Percentiles rank a stretch among this genome's conserved stretches.
These are phyloP conservation scores for Saccharomycodes ludwigii DNA, from an alignment of 805 yeast genomes.

Conservation along the genomic window DNA sequence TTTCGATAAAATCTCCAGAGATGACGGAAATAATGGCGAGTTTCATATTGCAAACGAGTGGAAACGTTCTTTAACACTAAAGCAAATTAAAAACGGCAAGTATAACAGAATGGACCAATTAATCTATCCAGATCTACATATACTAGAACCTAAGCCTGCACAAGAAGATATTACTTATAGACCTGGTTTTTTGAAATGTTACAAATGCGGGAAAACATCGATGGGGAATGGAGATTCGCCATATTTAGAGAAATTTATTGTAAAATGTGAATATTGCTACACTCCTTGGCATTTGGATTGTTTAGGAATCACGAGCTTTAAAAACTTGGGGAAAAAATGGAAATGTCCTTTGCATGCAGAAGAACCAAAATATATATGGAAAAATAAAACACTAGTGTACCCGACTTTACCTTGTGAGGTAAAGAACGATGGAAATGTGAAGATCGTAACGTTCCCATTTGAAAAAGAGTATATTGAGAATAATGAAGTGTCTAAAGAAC, in stretches of 20 bases:
- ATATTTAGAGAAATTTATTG: constrained; percentile 36
- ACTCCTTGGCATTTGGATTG: constrained; percentile 87
- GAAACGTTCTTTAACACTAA: no score
- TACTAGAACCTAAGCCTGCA: no score
- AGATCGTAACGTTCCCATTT: constrained; percentile 30
- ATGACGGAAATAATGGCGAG: no score
- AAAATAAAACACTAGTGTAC: constrained; percentile 40
- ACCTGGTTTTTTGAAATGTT: constrained; percentile 67
- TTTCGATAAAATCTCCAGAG: no score
- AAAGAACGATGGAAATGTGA: constrained; percentile 45
- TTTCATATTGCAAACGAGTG: no score
- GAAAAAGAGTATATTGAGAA: constrained; percentile 13
- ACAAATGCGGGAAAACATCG: constrained; percentile 64
- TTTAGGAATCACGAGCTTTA: constrained; percentile 61
- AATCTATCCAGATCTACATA: no score
- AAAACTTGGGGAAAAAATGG: constrained; percentile 74
- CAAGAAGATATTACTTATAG: no score
- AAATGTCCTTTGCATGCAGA: constrained; percentile 76
- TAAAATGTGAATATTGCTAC: constrained; percentile 75
- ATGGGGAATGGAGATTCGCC: constrained; percentile 31
- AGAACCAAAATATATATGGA: constrained; percentile 20
- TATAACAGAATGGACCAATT: no score
- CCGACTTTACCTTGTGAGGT: constrained; percentile 41
- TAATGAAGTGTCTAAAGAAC: constrained; percentile 10
- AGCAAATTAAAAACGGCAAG: no score